These are phyloP conservation scores for Castanea sativa DNA, from an alignment of 306 rosid genomes.

Conservation along the genomic window DNA sequence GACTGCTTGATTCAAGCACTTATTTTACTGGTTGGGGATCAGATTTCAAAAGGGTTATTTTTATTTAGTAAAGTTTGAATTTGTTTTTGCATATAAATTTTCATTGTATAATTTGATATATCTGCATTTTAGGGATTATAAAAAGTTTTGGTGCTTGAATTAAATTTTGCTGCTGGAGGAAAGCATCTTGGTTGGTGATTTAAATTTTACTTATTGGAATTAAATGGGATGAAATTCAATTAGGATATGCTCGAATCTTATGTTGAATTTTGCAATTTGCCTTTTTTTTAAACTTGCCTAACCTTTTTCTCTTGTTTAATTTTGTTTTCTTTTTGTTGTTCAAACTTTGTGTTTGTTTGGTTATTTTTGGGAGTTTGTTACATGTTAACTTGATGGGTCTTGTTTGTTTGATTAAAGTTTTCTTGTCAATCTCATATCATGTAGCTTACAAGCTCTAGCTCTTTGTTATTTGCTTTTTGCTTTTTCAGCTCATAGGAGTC, in stretches of 20 bases:
- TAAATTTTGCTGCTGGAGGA: neutral
- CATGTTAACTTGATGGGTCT: neutral
- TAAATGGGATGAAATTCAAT: neutral
- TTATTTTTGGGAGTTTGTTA: neutral
- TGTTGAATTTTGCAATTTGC: neutral
- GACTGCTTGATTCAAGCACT: neutral
- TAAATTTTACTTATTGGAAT: neutral
- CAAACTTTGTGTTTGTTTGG: neutral
- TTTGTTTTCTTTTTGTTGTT: neutral
- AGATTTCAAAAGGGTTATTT: neutral
- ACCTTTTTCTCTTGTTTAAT: neutral
- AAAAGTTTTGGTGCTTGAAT: neutral
- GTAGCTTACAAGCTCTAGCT: neutral
- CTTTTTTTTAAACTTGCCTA: neutral
- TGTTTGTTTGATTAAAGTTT: neutral
- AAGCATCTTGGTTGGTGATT: neutral
- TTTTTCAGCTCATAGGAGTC: neutral
- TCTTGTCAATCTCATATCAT: neutral
- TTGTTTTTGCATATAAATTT: neutral
- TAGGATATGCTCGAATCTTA: neutral
- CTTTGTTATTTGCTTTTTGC: neutral
- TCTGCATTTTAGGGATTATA: no score
- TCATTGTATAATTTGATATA: no score
- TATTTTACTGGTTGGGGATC: neutral
- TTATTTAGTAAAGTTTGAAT: neutral